Evolutionary conservation across 192 early-diverging fungal species (phyloP).

Genomic region (Dissophora ornata): DNA sequence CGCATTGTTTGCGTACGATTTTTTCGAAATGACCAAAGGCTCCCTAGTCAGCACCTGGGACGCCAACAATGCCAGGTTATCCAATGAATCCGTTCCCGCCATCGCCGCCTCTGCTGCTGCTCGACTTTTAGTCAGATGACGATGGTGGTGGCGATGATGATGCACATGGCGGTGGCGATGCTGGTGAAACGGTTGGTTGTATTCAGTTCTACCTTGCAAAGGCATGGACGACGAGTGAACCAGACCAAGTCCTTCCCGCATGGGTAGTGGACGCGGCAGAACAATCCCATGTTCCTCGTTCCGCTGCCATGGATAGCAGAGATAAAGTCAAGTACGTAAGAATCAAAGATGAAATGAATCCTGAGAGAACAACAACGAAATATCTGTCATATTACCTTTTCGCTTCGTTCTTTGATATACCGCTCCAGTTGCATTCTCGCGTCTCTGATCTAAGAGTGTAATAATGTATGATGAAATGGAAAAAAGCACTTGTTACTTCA

Average conservation of each 20-base stretch:
- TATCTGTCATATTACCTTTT: slow-evolving; percentile 46
- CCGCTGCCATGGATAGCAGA: neutral
- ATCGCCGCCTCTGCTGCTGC: neutral
- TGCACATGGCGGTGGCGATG: slow-evolving; percentile 48
- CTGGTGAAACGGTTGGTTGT: slow-evolving; percentile 9
- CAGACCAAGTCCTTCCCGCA: slow-evolving; percentile 5
- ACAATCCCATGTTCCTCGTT: slow-evolving; percentile 7
- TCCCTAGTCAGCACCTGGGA: slow-evolving; percentile 29
- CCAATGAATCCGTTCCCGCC: slow-evolving; percentile 32
- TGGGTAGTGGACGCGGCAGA: neutral
- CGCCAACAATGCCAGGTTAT: slow-evolving; percentile 35
- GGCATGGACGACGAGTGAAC: neutral
- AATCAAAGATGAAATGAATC: neutral
- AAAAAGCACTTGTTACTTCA: neutral
- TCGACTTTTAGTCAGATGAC: slow-evolving; percentile 15
- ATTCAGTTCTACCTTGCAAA: neutral
- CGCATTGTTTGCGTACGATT: neutral
- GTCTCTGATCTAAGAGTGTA: slow-evolving; percentile 21
- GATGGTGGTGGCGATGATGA: slow-evolving; percentile 41
- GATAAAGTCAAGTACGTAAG: neutral
- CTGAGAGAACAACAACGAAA: neutral
- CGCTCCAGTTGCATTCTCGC: slow-evolving; percentile 28
- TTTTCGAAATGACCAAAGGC: slow-evolving; percentile 34
- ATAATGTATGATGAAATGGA: neutral
- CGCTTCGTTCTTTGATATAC: slow-evolving; percentile 25